Evolutionary conservation across 2,329 filamentous ascomycete species (phyloP).

Genomic region (Neurospora crassa): DNA sequence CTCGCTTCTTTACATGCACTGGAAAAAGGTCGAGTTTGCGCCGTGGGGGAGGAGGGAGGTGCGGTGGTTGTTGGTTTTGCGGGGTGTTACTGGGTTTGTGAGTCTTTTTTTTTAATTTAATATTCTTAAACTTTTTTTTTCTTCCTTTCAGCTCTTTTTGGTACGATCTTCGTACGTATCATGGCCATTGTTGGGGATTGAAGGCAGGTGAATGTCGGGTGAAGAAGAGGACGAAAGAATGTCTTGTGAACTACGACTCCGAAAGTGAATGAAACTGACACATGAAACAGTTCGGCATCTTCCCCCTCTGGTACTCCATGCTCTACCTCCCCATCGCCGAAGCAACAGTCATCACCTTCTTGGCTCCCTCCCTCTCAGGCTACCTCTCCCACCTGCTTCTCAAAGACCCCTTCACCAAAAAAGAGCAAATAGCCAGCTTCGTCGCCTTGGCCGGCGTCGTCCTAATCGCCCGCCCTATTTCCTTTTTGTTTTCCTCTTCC

Average conservation of each 20-base stretch:
- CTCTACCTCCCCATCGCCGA: constrained; percentile 78
- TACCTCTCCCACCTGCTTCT: constrained; percentile 69
- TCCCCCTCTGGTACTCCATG: constrained; percentile 58
- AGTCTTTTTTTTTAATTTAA: background rate
- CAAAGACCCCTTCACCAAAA: constrained; percentile 67
- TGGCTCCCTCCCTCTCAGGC: constrained; percentile 68
- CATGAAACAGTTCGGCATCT: constrained; percentile 59
- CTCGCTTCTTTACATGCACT: constrained; percentile 66
- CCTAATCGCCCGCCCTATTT: constrained; percentile 64
- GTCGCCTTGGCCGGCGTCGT: constrained; percentile 72
- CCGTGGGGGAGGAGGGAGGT: constrained; percentile 61
- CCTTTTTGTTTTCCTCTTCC: constrained; percentile 19
- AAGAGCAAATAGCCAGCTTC: constrained; percentile 66
- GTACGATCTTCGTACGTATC: no score
- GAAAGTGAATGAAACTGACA: background rate
- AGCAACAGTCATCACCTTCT: constrained; percentile 82
- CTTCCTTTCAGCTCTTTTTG: no score
- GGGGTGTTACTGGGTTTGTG: constrained; percentile 57
- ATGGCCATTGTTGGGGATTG: no score
- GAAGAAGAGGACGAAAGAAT: no score
- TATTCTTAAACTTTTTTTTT: no score
- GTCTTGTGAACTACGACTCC: no score
- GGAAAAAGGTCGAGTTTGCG: constrained; percentile 54
- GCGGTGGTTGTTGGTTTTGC: constrained; percentile 54
- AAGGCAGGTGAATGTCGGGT: no score